Evolutionary conservation across 2,329 filamentous ascomycete genomes (phyloP).

Genomic region (Penicillium sp.): DNA sequence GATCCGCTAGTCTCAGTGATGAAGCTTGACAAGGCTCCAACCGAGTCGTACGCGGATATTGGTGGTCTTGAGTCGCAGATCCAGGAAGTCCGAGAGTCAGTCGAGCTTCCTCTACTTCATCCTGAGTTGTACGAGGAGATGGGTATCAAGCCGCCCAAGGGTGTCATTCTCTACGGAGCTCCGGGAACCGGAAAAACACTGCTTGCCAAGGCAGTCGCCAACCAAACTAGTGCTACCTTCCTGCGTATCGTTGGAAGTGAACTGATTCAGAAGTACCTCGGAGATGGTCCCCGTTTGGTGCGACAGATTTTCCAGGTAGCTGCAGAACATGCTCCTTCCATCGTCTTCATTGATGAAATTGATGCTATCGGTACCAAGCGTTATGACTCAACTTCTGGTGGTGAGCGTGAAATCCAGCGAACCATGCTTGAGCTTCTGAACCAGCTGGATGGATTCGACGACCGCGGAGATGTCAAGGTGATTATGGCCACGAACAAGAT

Average conservation of each 20-base stretch:
- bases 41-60: constrained; percentile 98
- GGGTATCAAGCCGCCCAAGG: constrained; percentile 99
- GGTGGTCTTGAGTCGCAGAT: constrained; percentile 95
- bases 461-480: constrained; percentile 98
- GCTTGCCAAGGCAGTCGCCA: constrained; percentile 94
- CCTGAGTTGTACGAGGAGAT: constrained; percentile 99
- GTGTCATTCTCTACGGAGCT: constrained; percentile 97
- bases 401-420: constrained; percentile 95
- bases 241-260: constrained; percentile 96
- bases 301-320: constrained; percentile 91
- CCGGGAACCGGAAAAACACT: constrained; percentile 97
- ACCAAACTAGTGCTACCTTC: constrained; percentile 98
- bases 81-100: constrained; percentile 95
- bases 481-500: constrained; percentile 99
- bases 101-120: constrained; percentile 91
- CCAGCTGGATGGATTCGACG: constrained; percentile 97
- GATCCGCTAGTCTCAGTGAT: constrained; percentile 97
- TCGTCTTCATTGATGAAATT: constrained; percentile 99
- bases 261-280: constrained; percentile 97
- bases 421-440: constrained; percentile 99
- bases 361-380: constrained; percentile 98
- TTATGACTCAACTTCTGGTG: constrained; percentile 95
- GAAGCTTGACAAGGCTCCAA: constrained; percentile 99
- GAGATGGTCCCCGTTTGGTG: constrained; percentile 91
- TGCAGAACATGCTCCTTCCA: constrained; percentile 92